Evolutionary conservation across 2,329 filamentous ascomycete genomes (phyloP).

Genomic region (Akanthomyces lecanii): DNA sequence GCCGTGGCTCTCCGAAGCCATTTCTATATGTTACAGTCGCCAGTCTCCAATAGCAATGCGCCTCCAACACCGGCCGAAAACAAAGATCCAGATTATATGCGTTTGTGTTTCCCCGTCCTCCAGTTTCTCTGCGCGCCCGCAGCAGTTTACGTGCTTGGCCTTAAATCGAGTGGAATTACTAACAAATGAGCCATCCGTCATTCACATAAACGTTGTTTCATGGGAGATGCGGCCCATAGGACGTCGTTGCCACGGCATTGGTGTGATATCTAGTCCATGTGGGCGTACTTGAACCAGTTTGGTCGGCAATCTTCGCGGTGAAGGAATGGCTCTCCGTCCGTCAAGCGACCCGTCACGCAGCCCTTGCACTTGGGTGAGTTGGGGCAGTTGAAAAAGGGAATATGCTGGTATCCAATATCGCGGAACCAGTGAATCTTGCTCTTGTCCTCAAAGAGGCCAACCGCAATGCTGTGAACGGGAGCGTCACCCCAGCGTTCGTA

Average conservation of each 20-base stretch:
- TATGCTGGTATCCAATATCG: constrained; percentile 97
- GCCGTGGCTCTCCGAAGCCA: neutral
- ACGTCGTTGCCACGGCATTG: neutral
- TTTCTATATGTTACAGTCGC: neutral
- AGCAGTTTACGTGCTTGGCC: neutral
- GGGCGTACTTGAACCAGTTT: constrained; percentile 95
- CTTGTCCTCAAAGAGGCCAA: constrained; percentile 88
- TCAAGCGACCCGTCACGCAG: constrained; percentile 82
- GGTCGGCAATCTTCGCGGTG: constrained; percentile 90
- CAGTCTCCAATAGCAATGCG: constrained; percentile 14
- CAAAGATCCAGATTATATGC: constrained; percentile 7
- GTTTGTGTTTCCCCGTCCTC: neutral
- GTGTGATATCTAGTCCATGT: constrained; percentile 59
- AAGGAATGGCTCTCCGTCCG: constrained; percentile 80
- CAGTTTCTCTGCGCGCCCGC: neutral
- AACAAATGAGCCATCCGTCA: neutral
- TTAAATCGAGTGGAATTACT: neutral
- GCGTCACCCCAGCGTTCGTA: constrained; percentile 76
- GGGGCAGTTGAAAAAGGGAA: constrained; percentile 98
- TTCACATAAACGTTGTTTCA: neutral
- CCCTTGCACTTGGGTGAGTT: constrained; percentile 91
- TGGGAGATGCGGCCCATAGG: neutral
- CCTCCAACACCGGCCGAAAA: constrained; percentile 10
- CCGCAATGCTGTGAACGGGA: constrained; percentile 88
- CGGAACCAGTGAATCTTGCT: constrained; percentile 97